These are phyloP conservation scores for Chytriomyces hyalinus DNA, from an alignment of 192 early-diverging fungal genomes.

Conservation along the genomic window DNA sequence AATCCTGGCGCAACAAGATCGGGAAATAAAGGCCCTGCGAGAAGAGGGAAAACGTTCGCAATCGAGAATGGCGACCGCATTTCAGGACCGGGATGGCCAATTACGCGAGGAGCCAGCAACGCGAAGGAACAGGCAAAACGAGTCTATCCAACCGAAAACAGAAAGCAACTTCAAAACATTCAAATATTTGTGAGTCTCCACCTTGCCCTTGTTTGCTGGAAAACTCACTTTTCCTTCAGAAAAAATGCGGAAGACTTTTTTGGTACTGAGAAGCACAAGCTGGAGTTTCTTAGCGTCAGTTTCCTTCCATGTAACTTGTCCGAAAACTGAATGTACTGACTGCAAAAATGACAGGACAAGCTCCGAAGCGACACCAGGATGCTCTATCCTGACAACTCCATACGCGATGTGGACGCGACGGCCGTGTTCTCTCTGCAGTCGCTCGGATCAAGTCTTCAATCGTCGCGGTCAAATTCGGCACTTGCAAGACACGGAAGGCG, in stretches of 20 bases:
- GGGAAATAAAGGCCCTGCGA: constrained; percentile 16
- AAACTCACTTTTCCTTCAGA: not conserved
- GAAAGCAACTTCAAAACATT: too few relatives aligned
- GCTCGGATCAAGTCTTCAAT: constrained; percentile 10
- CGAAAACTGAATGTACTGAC: not conserved
- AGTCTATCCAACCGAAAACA: too few relatives aligned
- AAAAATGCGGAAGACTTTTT: constrained; percentile 10
- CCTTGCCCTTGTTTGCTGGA: too few relatives aligned
- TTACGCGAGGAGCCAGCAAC: too few relatives aligned
- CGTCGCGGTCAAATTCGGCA: constrained; percentile 19
- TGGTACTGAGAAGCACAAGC: constrained; percentile 2
- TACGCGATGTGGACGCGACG: not conserved
- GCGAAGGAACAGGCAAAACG: too few relatives aligned
- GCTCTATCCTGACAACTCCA: constrained; percentile 6
- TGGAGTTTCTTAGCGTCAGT: not conserved
- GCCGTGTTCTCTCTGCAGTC: constrained; percentile 5
- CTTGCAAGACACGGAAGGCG: constrained; percentile 14
- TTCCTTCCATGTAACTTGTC: not conserved
- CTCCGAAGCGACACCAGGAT: constrained; percentile 10
- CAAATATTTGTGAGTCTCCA: too few relatives aligned
- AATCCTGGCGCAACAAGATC: constrained; percentile 27
- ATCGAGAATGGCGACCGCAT: not conserved
- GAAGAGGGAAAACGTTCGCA: constrained; percentile 1
- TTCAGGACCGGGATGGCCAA: not conserved
- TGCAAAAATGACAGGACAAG: not conserved